Conservation (phyloP, 345 rosid species). For the Lumnitzera racemosa region DNA sequence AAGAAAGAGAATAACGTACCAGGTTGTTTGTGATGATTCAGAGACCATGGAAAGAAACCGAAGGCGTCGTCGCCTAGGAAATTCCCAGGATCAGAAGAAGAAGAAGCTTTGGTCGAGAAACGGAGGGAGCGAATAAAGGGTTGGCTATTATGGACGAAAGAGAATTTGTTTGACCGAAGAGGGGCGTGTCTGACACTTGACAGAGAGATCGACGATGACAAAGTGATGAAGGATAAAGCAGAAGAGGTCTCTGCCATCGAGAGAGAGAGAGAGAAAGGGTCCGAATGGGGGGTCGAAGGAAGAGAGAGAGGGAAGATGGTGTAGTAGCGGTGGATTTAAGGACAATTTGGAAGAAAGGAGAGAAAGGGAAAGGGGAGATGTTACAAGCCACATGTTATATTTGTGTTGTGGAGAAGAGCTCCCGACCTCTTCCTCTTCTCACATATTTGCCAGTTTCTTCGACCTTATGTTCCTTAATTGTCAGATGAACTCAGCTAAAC, state of each 20-base stretch:
- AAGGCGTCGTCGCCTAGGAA: constrained; percentile 56
- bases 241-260: constrained; percentile 19
- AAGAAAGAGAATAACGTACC: constrained; percentile 19
- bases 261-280: not conserved
- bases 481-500: too few relatives aligned
- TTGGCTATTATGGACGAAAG: constrained; percentile 16
- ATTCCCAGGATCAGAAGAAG: constrained; percentile 24
- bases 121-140: constrained; percentile 34
- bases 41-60: constrained; percentile 68
- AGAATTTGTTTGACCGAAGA: constrained; percentile 15
- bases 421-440: too few relatives aligned
- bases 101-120: constrained; percentile 39
- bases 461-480: not conserved
- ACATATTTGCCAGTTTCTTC: not conserved
- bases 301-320: not conserved
- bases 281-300: not conserved
- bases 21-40: constrained; percentile 19
- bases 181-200: constrained; percentile 11
- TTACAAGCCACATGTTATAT: constrained; percentile 15
- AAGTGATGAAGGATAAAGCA: constrained; percentile 8
- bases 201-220: constrained; percentile 4
- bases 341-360: not conserved
- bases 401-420: not conserved
- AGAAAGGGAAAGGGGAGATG: not conserved
- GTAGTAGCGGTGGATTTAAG: too few relatives aligned